Base-by-base conservation (phyloP, 1,284 basidiomycete genomes). In the Papiliotrema laurentii region DNA sequence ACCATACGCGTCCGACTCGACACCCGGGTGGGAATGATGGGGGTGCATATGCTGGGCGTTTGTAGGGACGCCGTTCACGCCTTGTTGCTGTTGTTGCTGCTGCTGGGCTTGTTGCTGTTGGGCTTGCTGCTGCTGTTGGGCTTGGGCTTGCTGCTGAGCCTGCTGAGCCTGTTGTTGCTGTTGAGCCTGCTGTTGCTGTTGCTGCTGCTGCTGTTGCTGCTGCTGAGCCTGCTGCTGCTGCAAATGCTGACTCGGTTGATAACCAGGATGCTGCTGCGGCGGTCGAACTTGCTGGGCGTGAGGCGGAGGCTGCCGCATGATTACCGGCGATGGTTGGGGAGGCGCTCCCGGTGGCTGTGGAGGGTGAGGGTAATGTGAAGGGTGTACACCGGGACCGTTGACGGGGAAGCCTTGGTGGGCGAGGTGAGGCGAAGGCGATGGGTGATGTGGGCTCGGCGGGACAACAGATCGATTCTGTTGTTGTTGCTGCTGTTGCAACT, bases 401-500 rank as follows among this genome's bases (percentile, higher is more conserved):
- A 47, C 53, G 14, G 61, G 57, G 50, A 65, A 68, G 19, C 59
- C 63, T 45, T 68, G 66, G 43, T 69, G 68, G 13, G 61, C 49
- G 35, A 71, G 43, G 51, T 71, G 69, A 11, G 69, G 69, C 10
- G 66, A 69, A 28, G 66, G 63, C 9, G 60, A 59, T 3, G 64
- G 64, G 45, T 66, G 64, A 49, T 65, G 64, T 16, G 63, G 63
- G 18, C 59, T 59, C 18, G 61, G 60, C 19, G 64, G 59, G 16
- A 63, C 49, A 26, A 48, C 51, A 22, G 52, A 47, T 24, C 51
- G 44, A 28, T 37, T 47, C 41, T 59, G 52, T 37, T 62, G 58
- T 37, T 50, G 47, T n/a, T 51, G 49, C 25, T 53, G 54, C 31
- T 60, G 61, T 33, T 58, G 56, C 35, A 61, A 54, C 9, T 45